These are phyloP conservation scores for Candida sojae DNA, from an alignment of 1,139 yeast genomes.

Conservation along the genomic window DNA sequence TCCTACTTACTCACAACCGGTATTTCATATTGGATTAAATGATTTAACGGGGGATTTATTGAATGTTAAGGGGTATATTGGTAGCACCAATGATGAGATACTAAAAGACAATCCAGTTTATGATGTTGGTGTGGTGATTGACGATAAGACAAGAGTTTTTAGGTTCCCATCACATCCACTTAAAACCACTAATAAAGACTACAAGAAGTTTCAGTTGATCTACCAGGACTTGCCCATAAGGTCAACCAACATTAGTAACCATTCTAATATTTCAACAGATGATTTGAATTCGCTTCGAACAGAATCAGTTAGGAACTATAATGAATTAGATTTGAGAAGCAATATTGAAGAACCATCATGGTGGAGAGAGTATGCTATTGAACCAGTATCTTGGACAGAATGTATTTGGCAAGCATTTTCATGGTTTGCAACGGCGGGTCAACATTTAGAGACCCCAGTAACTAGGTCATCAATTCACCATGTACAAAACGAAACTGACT, in stretches of 20 bases:
- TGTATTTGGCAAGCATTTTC: conserved; percentile 70
- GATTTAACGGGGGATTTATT: conserved; percentile 39
- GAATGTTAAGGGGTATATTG: conserved; percentile 47
- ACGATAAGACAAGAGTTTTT: conserved; percentile 10
- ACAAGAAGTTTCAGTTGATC: conserved; percentile 35
- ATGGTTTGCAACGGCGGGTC: conserved; percentile 90
- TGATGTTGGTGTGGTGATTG: conserved; percentile 47
- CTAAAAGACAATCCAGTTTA: conserved; percentile 56
- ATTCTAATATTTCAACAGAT: conserved; percentile 19
- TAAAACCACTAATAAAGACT: conserved; percentile 39
- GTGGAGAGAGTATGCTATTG: conserved; percentile 49
- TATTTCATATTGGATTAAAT: conserved; percentile 66
- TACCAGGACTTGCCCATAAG: conserved; percentile 23
- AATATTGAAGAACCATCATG: conserved; percentile 34
- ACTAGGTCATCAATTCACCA: neutral
- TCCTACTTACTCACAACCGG: conserved; percentile 40
- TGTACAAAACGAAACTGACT: conserved; percentile 9
- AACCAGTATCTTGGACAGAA: conserved; percentile 63
- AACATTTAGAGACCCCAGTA: conserved; percentile 16
- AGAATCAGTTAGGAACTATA: conserved; percentile 16
- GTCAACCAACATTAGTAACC: conserved; percentile 10
- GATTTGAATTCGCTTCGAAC: conserved; percentile 26
- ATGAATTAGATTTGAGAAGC: conserved; percentile 2
- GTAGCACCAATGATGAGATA: conserved; percentile 73
- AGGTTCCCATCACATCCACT: conserved; percentile 12